phyloP scores from a whole-genome alignment of 2,329 filamentous ascomycete genomes.

The Alternaria sp. region DNA sequence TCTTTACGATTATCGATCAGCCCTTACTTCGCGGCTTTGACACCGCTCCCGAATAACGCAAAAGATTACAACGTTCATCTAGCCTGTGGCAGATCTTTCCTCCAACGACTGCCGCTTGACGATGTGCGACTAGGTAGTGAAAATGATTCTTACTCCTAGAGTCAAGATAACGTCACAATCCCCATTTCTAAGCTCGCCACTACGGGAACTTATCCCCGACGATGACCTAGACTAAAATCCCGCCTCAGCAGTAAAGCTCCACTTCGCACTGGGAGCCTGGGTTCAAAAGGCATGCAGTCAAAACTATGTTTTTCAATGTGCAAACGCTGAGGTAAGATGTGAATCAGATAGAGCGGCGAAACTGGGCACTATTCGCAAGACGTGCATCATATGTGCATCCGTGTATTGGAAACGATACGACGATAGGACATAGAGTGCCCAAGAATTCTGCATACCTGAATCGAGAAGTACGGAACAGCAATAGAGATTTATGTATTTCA shows the following conservation, averaged over 20 bases:
- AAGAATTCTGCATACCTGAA: no score
- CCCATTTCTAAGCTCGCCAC: neutral
- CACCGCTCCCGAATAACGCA: neutral
- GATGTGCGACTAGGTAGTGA: neutral
- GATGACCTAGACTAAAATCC: neutral
- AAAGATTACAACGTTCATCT: neutral
- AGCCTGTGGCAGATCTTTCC: neutral
- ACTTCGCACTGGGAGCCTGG: neutral
- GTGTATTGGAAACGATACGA: no score
- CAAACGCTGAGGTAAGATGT: neutral
- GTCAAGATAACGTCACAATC: neutral
- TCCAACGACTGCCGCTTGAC: neutral
- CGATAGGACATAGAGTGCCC: no score
- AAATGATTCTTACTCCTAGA: neutral
- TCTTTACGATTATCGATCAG: neutral
- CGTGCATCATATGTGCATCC: no score
- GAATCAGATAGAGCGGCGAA: neutral
- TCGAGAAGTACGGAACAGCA: no score
- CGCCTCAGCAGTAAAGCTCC: neutral
- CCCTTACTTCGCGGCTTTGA: neutral
- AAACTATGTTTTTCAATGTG: neutral
- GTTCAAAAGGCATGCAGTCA: neutral
- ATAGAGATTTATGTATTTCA: no score
- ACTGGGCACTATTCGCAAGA: no score
- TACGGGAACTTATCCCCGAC: neutral